Base-by-base conservation (phyloP, 257 asterid genomes). In the Plantago major region DNA sequence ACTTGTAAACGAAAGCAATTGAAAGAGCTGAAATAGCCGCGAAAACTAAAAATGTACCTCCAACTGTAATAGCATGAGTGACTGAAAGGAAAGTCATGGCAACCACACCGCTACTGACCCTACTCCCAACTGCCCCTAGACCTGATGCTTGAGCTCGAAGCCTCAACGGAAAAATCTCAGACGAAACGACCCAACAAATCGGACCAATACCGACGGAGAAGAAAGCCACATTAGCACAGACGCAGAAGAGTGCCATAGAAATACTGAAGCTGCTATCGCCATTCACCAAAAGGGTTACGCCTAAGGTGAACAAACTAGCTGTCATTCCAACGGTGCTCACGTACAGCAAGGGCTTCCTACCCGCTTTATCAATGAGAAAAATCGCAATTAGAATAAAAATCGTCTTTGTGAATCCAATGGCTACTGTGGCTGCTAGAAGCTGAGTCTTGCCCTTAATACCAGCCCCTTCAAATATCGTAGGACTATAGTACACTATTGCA, bases 141-240 rank as follows among this genome's bases (percentile, higher is more conserved):
- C 84, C 84, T 0, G 90, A 73, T 7, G 88, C 94, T 22, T 81
- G 90, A 18, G 94, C 88, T 7, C 90, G 64, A 46, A 85, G 88
- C 45, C 77, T 77, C 28, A 79, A 33, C 0, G 95, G 95, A 59
- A 75, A 86, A 38, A 86, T 74, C 54, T 85, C 94, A 1, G 94
- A 82, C 0, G 89, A 70, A 15, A 82, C 64, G 0, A 85, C 94
- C 94, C 94, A 85, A 71, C 90, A 82, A 26, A 85, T 59, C 0
- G 94, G 94, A 11, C 94, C 94, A 30, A 85, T 80, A n/a, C 94
- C 94, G 1, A 82, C 73, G 0, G 90, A 85, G 60, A 80, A 85
- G 71, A 85, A 85, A 4, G 94, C 94, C 9, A 82, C 94, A 67
- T 85, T 82, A 28, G 82, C 88, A 65, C 90, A 82, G 3, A 79